Percentiles rank a stretch among this genome's conserved stretches.
Conservation (phyloP, 169 alveolate species). For the Perkinsus chesapeaki region DNA sequence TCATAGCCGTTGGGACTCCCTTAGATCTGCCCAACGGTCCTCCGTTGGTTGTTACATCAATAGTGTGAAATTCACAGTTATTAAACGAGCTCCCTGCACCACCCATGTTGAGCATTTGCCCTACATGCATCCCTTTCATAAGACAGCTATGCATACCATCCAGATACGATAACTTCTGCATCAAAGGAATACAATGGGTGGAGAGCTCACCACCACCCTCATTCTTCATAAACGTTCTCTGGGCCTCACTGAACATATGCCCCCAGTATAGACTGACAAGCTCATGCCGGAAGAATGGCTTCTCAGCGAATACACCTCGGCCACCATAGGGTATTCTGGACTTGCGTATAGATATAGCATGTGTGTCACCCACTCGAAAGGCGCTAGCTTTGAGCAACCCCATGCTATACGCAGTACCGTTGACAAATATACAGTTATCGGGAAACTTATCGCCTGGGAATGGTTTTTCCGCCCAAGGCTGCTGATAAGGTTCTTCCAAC, state of each 20-base stretch:
- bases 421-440: neutral
- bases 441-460: neutral
- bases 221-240: neutral
- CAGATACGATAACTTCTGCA: neutral
- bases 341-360: neutral
- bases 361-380: neutral
- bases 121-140: neutral
- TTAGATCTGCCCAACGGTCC: neutral
- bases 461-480: neutral
- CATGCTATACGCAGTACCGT: neutral
- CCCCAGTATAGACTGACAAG: neutral
- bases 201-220: neutral
- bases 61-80: neutral
- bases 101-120: neutral
- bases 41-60: neutral
- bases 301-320: neutral
- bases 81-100: neutral
- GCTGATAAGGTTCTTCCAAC: neutral
- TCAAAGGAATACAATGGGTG: neutral
- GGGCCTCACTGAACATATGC: neutral
- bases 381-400: neutral
- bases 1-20: neutral
- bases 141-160: neutral
- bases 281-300: neutral
- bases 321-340: neutral